Conservation (phyloP, 1,284 basidiomycete species). For the Uromyces viciae-fabae region DNA sequence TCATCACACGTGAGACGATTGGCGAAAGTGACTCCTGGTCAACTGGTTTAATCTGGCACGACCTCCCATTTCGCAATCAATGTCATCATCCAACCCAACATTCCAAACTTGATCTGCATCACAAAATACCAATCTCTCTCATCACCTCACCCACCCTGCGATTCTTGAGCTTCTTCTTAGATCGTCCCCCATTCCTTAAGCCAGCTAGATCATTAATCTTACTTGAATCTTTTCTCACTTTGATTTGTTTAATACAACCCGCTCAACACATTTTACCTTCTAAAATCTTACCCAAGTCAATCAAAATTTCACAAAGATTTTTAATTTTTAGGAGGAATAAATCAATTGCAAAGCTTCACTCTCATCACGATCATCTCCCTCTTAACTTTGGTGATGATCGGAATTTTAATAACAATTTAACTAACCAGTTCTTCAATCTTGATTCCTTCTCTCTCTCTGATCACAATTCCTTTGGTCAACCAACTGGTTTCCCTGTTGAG, state of each 20-base stretch:
- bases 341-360: not conserved
- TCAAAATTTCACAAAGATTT: slow-evolving; percentile 5
- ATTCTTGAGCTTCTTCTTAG: slow-evolving; percentile 13
- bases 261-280: slow-evolving; percentile 38
- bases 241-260: slow-evolving; percentile 27
- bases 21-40: slow-evolving; percentile 4
- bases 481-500: not conserved
- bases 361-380: not conserved
- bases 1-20: slow-evolving; percentile 2
- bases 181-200: slow-evolving; percentile 30
- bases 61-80: slow-evolving; percentile 21
- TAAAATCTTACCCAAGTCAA: slow-evolving; percentile 21
- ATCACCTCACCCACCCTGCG: slow-evolving; percentile 12
- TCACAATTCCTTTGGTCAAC: not conserved
- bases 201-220: slow-evolving; percentile 24
- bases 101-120: not conserved
- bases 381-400: not conserved
- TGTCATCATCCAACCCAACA: not conserved
- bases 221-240: slow-evolving; percentile 7
- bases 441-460: not conserved
- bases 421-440: not conserved
- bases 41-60: slow-evolving; percentile 19
- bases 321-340: not conserved
- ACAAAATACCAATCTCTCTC: not conserved
- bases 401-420: not conserved